Evolutionary conservation across 768 basidiomycete genomes (phyloP).

Genomic region (Panaeolus cyanescens): DNA sequence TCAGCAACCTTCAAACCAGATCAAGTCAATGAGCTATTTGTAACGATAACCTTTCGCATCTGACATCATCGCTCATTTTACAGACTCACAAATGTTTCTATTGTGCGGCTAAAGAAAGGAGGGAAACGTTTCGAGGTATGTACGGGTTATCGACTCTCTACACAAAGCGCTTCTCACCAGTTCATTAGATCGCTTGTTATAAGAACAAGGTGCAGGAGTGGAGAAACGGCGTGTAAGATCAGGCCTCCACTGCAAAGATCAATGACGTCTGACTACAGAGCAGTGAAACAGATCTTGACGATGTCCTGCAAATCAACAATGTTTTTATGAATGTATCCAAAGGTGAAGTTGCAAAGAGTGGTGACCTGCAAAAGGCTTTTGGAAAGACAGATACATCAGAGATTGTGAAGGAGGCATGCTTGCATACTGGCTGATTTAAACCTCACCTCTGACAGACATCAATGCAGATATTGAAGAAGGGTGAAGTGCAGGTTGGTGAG

Average conservation of each 20-base stretch:
- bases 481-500: constrained; percentile 95
- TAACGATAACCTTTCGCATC: not conserved
- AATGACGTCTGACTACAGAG: not conserved
- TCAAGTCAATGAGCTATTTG: constrained; percentile 54
- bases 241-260: not conserved
- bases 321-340: constrained; percentile 97
- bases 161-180: not conserved
- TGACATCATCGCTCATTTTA: constrained; percentile 1
- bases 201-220: constrained; percentile 99
- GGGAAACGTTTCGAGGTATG: constrained; percentile 95
- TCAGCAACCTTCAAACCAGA: constrained; percentile 88
- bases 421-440: not conserved
- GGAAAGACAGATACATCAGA: constrained; percentile 70
- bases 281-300: constrained; percentile 91
- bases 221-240: constrained; percentile 82
- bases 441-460: not conserved
- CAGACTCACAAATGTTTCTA: constrained; percentile 95
- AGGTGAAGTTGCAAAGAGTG: constrained; percentile 87
- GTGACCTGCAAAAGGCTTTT: constrained; percentile 92
- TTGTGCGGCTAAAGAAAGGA: constrained; percentile 94
- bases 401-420: constrained; percentile 77
- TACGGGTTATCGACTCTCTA: not conserved
- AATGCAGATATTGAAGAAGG: constrained; percentile 86
- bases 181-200: constrained; percentile 86
- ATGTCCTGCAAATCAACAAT: constrained; percentile 94